Percentiles rank a stretch among this genome's conserved stretches.
These are phyloP conservation scores for Amanita inopinata DNA, from an alignment of 768 basidiomycete species.

Conservation along the genomic window DNA sequence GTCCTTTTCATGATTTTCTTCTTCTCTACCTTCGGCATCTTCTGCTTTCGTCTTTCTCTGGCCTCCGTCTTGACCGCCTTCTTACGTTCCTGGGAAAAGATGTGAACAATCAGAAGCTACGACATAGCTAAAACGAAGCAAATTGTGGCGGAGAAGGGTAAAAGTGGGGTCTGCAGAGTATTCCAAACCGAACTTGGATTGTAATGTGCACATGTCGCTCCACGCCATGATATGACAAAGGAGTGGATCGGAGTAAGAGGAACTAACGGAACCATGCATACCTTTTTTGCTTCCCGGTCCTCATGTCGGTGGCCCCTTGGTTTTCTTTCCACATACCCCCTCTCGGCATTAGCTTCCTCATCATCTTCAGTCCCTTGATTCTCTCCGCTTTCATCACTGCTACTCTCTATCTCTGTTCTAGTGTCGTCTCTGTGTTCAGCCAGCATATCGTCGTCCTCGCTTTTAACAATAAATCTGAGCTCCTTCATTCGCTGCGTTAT, in stretches of 20 bases:
- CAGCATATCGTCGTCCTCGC: neutral
- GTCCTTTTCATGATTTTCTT: slow-evolving; percentile 69
- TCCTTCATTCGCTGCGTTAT: slow-evolving; percentile 4
- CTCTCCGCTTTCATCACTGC: neutral
- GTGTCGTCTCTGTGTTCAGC: slow-evolving; percentile 6
- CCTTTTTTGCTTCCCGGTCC: slow-evolving; percentile 88
- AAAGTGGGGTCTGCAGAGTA: neutral
- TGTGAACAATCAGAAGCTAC: slow-evolving; percentile 3
- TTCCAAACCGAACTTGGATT: neutral
- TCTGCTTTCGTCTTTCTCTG: slow-evolving; percentile 79
- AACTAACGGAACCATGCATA: too few relatives aligned
- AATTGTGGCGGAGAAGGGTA: neutral
- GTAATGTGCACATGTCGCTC: too few relatives aligned
- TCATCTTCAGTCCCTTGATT: slow-evolving; percentile 14
- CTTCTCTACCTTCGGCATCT: slow-evolving; percentile 96
- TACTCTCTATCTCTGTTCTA: slow-evolving; percentile 2
- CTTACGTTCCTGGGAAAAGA: slow-evolving; percentile 68
- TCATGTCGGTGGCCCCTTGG: slow-evolving; percentile 89
- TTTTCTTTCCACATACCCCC: slow-evolving; percentile 38
- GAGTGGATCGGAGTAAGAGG: neutral
- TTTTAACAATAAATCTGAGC: neutral
- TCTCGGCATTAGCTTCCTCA: slow-evolving; percentile 20
- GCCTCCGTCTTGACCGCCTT: slow-evolving; percentile 81
- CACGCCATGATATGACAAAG: slow-evolving; percentile 7
- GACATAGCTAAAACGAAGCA: neutral